These are phyloP conservation scores for Mortierella sp. DNA, from an alignment of 371 early-diverging fungal species.

Conservation along the genomic window DNA sequence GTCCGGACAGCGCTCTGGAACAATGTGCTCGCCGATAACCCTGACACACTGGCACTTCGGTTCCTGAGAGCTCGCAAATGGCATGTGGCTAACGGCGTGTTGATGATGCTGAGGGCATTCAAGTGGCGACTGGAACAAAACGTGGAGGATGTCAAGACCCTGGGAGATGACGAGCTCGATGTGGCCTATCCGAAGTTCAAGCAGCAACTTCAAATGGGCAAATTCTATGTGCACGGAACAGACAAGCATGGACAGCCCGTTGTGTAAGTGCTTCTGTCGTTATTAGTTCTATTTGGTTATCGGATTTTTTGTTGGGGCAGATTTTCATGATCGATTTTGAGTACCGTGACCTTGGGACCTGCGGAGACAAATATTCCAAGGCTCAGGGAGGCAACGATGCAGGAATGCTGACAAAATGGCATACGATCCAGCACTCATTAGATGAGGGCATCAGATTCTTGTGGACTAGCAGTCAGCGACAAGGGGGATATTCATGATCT, in stretches of 20 bases:
- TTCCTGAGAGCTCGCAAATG: conserved; percentile 86
- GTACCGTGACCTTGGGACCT: too few species aligned
- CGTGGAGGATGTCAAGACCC: conserved; percentile 64
- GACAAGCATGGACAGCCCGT: conserved; percentile 69
- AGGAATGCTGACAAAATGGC: too few species aligned
- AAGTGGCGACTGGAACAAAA: conserved; percentile 73
- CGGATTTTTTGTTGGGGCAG: conserved; percentile 10
- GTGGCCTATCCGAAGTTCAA: conserved; percentile 58
- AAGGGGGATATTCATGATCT: too few species aligned
- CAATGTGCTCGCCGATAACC: conserved; percentile 45
- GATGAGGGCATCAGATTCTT: too few species aligned
- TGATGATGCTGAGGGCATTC: conserved; percentile 71
- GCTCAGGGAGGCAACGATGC: too few species aligned
- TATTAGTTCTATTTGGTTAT: conserved; percentile 6
- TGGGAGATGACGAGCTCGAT: conserved; percentile 65
- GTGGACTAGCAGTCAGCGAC: too few species aligned
- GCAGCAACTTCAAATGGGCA: conserved; percentile 64
- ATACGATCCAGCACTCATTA: too few species aligned
- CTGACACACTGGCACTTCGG: conserved; percentile 71
- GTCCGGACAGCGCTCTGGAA: conserved; percentile 33
- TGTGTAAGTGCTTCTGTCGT: conserved; percentile 59
- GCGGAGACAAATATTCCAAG: too few species aligned
- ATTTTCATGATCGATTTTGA: too few species aligned
- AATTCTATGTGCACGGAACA: conserved; percentile 68
- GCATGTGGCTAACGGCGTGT: conserved; percentile 72